These are phyloP conservation scores for Diplogelasinospora grovesii DNA, from an alignment of 495 filamentous ascomycete genomes.

Conservation along the genomic window DNA sequence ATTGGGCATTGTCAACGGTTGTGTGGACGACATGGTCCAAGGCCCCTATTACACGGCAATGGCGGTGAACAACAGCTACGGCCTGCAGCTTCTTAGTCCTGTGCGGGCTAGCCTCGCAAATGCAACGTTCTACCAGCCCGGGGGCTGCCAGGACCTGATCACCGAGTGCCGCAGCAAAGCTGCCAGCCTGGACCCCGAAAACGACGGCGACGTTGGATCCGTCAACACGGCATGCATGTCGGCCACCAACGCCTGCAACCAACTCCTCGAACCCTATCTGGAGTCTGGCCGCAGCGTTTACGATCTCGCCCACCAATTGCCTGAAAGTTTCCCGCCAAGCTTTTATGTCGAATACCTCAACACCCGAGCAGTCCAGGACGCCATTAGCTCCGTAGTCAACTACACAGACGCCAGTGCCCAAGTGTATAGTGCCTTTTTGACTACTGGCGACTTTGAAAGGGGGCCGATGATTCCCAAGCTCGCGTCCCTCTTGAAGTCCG, in stretches of 20 bases:
- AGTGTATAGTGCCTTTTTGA: conserved; percentile 46
- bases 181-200: conserved; percentile 35
- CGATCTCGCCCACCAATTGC: conserved; percentile 49
- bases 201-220: conserved; percentile 33
- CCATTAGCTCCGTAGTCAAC: conserved; percentile 61
- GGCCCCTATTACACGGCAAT: conserved; percentile 58
- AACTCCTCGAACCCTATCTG: conserved; percentile 42
- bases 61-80: conserved; percentile 71
- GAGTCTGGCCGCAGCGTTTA: conserved; percentile 49
- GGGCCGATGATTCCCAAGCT: conserved; percentile 42
- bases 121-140: conserved; percentile 37
- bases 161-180: conserved; percentile 41
- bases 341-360: conserved; percentile 61
- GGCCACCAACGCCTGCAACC: conserved; percentile 38
- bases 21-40: conserved; percentile 68
- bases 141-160: conserved; percentile 49
- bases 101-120: conserved; percentile 32
- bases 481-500: conserved; percentile 44
- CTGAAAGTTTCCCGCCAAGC: conserved; percentile 57
- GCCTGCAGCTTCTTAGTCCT: conserved; percentile 52
- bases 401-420: conserved; percentile 49
- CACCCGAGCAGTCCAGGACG: conserved; percentile 52
- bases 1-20: conserved; percentile 63
- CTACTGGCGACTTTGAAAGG: conserved; percentile 48
- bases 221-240: conserved; percentile 43